Conservation (phyloP, 129 eudicot species). For the Cynara cardunculus region DNA sequence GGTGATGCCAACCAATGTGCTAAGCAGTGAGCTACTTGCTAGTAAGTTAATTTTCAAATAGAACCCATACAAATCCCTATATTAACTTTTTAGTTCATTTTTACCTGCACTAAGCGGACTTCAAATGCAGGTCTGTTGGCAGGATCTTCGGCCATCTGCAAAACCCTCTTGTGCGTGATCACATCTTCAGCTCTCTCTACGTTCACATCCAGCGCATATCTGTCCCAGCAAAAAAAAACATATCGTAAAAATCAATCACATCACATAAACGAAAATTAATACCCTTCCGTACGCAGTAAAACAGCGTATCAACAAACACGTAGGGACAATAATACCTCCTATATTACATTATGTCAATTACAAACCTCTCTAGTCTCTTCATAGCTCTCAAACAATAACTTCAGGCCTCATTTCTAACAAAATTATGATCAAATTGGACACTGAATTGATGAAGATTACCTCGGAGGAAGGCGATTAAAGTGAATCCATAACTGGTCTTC, state of each 20-base stretch:
- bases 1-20: neutral
- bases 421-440: neutral
- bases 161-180: conserved; percentile 63
- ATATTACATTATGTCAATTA: neutral
- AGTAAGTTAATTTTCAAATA: neutral
- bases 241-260: neutral
- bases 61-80: neutral
- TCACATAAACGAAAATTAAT: neutral
- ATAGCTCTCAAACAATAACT: too few species aligned
- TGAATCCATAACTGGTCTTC: conserved; percentile 74
- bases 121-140: conserved; percentile 55
- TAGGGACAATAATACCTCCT: neutral
- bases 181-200: conserved; percentile 86
- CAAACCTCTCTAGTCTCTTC: neutral
- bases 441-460: conserved; percentile 29
- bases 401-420: neutral
- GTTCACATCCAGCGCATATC: conserved; percentile 83
- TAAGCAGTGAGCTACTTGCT: neutral
- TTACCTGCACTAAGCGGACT: conserved; percentile 74
- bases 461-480: conserved; percentile 75
- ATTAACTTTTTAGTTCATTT: neutral
- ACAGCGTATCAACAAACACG: neutral
- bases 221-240: conserved; percentile 15
- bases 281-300: neutral
- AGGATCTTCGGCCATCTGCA: conserved; percentile 64